phyloP scores from a whole-genome alignment of 2,329 filamentous ascomycete species.

The Sporothrix variecibatus region DNA sequence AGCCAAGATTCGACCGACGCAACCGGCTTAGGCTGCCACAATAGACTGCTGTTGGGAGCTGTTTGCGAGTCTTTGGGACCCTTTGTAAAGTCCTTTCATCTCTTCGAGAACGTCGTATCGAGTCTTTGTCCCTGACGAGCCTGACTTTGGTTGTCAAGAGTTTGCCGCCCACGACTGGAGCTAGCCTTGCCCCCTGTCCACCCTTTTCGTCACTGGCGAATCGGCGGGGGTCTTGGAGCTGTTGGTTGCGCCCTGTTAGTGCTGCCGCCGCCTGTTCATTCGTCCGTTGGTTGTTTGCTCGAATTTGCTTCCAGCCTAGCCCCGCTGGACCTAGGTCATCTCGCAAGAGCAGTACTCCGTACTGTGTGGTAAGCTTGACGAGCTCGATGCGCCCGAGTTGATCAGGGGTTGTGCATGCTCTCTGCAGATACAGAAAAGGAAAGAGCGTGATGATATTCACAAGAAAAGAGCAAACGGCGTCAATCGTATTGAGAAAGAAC shows the following conservation, averaged over 20 bases:
- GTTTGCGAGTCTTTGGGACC: not conserved
- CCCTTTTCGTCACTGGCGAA: not conserved
- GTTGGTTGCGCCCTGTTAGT: not conserved
- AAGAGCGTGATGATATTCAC: not conserved
- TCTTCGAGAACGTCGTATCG: not conserved
- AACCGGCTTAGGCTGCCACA: not conserved
- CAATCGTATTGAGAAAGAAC: not conserved
- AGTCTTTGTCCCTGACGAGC: not conserved
- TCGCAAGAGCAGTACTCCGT: not conserved
- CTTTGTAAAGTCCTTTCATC: not conserved
- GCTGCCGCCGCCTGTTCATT: not conserved
- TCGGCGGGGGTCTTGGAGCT: not conserved
- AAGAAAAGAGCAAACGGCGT: not conserved
- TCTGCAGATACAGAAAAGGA: not conserved
- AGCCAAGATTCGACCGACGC: not conserved
- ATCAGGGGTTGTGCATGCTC: not conserved
- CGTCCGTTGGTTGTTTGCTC: not conserved
- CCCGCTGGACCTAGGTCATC: not conserved
- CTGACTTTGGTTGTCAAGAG: not conserved
- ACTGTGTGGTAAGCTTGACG: not conserved
- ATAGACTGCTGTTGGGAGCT: not conserved
- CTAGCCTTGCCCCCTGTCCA: slow-evolving; percentile 10
- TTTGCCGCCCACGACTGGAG: slow-evolving; percentile 6
- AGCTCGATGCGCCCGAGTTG: not conserved
- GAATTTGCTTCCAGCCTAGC: not conserved